Conservation (phyloP, 2,329 filamentous ascomycete genomes). For the Parasarocladium wereldwijsianum region DNA sequence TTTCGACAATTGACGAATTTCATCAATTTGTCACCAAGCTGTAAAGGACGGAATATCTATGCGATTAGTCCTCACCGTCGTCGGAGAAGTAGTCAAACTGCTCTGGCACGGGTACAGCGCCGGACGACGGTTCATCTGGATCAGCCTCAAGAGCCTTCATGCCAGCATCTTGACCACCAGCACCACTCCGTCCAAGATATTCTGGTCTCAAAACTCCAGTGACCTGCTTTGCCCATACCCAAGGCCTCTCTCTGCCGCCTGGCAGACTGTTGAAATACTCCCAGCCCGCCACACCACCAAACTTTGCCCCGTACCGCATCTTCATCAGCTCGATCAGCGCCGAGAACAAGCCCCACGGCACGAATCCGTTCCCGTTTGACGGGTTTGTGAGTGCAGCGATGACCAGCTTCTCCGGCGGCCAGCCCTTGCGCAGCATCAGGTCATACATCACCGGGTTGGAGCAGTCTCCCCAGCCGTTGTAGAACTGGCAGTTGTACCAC, state of each 20-base stretch:
- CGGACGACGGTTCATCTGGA: constrained; percentile 8
- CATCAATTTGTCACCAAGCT: too few species aligned
- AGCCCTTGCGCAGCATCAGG: constrained; percentile 44
- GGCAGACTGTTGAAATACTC: constrained; percentile 81
- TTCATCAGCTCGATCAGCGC: constrained; percentile 25
- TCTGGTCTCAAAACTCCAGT: constrained; percentile 26
- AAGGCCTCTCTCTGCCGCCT: constrained; percentile 46
- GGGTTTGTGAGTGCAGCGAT: constrained; percentile 71
- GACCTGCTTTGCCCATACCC: constrained; percentile 66
- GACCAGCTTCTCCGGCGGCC: constrained; percentile 59
- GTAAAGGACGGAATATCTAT: not conserved
- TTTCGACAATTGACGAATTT: too few species aligned
- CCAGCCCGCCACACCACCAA: constrained; percentile 90
- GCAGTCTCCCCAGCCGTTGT: constrained; percentile 69
- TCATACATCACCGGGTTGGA: constrained; percentile 32
- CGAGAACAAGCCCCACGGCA: constrained; percentile 31
- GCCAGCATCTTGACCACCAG: not conserved
- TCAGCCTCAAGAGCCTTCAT: constrained; percentile 9
- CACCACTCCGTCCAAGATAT: constrained; percentile 10
- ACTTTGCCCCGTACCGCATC: constrained; percentile 39
- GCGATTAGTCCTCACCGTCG: constrained; percentile 2
- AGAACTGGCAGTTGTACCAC: constrained; percentile 91
- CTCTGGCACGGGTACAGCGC: constrained; percentile 7
- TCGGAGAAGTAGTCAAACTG: constrained; percentile 13
- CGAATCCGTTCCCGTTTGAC: constrained; percentile 48